Evolutionary conservation across 495 filamentous ascomycete genomes (phyloP), one percentile per base, ranked within the genome.

Genomic region (Lasiosphaeria ovina): DNA sequence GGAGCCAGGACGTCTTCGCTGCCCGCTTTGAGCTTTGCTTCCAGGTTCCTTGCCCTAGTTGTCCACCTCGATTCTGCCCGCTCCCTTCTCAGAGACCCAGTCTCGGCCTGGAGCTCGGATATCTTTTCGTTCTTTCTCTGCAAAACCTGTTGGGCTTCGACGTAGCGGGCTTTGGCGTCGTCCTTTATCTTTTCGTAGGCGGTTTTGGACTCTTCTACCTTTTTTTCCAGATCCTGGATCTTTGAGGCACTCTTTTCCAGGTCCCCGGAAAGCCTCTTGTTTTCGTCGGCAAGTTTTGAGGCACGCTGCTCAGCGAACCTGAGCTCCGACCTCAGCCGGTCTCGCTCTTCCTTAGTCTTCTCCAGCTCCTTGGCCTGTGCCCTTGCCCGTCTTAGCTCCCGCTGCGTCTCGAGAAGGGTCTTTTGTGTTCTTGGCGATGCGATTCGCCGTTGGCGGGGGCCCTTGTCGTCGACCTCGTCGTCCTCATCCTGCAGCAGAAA

Each of bases 61-160:
- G 66, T 7, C 55, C 64, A 66, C n/a, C 38, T 57, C 24, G 65
- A 52, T 24, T 63, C 68, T 16, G 60, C 51, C 44, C 45, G 64
- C 16, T 69, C 63, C 8, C 54, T 62, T 47, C 62, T 72, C 53
- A 73, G 61, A n/a, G 64, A 56, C 7, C 62, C 68, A 40, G 70
- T 48, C 44, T 69, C 67, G 36, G 71, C 62, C 35, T 72, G 62
- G 12, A 74, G 66, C 44, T 73, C 65, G 34, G 81, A 77, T 11
- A 85, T 85, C 65, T 88, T 88, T 55, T 81, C 78, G 58, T 89
- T 85, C 35, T 88, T 88, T 66, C 81, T 85, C 54, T 86, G 78
- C 49, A 85, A 75, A 36, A 87, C 80, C 57, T 83, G 62, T 64
- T 83, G 72, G 54, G 83, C 72, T 77, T 83, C 74, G 64, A 72